Evolutionary conservation across 371 early-diverging fungal genomes (phyloP).

Genomic region (Apophysomyces sp.): DNA sequence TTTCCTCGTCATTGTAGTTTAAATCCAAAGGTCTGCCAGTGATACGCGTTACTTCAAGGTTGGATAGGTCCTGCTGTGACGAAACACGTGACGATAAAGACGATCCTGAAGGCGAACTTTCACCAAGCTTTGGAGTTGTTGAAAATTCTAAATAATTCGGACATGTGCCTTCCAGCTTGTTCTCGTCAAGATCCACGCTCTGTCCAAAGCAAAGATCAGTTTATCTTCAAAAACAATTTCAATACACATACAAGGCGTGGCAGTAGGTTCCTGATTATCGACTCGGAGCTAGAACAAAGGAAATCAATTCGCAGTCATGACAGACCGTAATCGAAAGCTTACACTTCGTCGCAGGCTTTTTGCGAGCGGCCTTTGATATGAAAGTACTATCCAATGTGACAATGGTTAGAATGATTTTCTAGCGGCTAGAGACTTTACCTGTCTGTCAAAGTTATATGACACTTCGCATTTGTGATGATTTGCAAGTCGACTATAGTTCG

Average conservation of each 20-base stretch:
- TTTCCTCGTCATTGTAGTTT: not conserved
- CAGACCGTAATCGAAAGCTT: constrained; percentile 1
- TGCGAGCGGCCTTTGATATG: constrained; percentile 14
- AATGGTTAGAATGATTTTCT: not conserved
- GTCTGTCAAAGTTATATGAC: constrained; percentile 4
- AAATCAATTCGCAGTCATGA: not conserved
- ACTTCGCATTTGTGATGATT: not conserved
- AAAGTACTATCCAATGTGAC: constrained; percentile 16
- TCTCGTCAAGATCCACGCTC: constrained; percentile 12
- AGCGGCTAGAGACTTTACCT: constrained; percentile 11
- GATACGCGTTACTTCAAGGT: not conserved
- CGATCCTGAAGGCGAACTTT: not conserved
- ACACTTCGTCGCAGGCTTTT: constrained; percentile 13
- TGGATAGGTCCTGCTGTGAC: not conserved
- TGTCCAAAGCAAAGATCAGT: not conserved
- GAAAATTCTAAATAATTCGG: not conserved
- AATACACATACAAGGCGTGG: constrained; percentile 17
- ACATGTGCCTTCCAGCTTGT: constrained; percentile 18
- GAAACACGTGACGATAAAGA: not conserved
- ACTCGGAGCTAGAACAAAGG: not conserved
- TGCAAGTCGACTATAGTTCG: constrained; percentile 1
- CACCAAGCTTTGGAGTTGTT: not conserved
- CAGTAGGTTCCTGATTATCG: constrained; percentile 6
- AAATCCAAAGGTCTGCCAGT: constrained; percentile 8
- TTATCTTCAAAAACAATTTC: not conserved